Percentiles rank a stretch among this genome's conserved stretches.
These are phyloP conservation scores for Cystobasidiaceae sp. DNA, from an alignment of 1,284 basidiomycete genomes.

Conservation along the genomic window DNA sequence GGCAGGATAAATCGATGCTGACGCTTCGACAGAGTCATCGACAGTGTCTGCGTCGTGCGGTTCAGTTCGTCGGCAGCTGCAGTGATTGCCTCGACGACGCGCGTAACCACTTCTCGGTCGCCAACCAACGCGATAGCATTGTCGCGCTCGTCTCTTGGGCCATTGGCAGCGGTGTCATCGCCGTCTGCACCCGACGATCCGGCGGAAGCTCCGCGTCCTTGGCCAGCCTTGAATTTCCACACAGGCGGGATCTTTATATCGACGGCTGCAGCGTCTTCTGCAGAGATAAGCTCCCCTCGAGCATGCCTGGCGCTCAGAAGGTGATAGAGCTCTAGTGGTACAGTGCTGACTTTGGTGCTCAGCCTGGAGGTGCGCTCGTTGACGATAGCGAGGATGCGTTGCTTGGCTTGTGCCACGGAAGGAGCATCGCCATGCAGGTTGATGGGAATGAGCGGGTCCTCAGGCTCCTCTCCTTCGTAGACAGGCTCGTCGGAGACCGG, in stretches of 20 bases:
- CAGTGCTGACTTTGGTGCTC: conserved; percentile 77
- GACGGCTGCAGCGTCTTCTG: conserved; percentile 55
- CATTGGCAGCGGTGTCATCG: conserved; percentile 48
- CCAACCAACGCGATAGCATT: conserved; percentile 55
- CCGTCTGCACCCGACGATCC: conserved; percentile 50
- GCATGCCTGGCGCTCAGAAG: conserved; percentile 69
- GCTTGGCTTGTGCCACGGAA: conserved; percentile 73
- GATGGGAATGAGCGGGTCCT: conserved; percentile 75
- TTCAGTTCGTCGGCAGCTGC: conserved; percentile 41
- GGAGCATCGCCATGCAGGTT: conserved; percentile 81
- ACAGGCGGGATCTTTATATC: conserved; percentile 53
- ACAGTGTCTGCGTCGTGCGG: conserved; percentile 54
- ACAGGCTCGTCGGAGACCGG: conserved; percentile 54
- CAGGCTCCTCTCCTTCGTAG: conserved; percentile 62
- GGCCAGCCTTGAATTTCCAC: conserved; percentile 47
- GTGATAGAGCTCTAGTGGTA: conserved; percentile 77
- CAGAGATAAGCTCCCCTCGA: conserved; percentile 50
- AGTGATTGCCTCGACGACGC: conserved; percentile 59
- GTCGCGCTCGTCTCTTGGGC: conserved; percentile 59
- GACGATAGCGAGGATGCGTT: conserved; percentile 77
- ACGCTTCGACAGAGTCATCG: conserved; percentile 79
- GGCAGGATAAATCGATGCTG: conserved; percentile 91
- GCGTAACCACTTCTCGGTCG: conserved; percentile 72
- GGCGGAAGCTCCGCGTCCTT: conserved; percentile 48
- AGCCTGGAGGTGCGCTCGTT: conserved; percentile 71